These are phyloP conservation scores for Geotrichum bryndzae DNA, from an alignment of 1,139 yeast species.

Conservation along the genomic window DNA sequence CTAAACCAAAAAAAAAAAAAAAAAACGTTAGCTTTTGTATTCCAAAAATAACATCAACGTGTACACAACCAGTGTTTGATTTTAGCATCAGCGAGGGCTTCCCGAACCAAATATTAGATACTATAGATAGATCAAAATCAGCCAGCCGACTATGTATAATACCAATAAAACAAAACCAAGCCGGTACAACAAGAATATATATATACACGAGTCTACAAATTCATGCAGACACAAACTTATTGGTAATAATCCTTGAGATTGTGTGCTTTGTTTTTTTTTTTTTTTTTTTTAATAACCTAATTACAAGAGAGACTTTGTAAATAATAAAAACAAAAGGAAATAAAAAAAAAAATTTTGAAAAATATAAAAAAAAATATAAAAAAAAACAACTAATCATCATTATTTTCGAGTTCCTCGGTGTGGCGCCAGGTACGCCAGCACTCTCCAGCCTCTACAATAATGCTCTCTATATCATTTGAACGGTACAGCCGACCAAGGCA, in stretches of 20 bases:
- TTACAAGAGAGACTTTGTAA: too few relatives aligned
- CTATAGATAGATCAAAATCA: too few relatives aligned
- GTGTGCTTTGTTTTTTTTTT: too few relatives aligned
- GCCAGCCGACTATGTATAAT: too few relatives aligned
- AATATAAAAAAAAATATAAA: background rate
- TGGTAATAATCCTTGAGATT: too few relatives aligned
- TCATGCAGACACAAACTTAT: too few relatives aligned
- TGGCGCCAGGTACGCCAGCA: slow-evolving; percentile 84
- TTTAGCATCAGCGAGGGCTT: too few relatives aligned
- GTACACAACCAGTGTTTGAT: background rate
- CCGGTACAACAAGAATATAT: too few relatives aligned
- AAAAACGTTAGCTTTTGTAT: background rate
- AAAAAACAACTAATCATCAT: background rate
- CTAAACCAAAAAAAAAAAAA: background rate
- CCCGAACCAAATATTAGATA: too few relatives aligned
- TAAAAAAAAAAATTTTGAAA: background rate
- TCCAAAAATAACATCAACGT: background rate
- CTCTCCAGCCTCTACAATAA: slow-evolving; percentile 76
- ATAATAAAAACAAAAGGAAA: background rate
- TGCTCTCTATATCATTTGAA: slow-evolving; percentile 55
- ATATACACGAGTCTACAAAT: too few relatives aligned
- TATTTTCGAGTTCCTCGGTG: slow-evolving; percentile 28
- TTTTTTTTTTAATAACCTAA: too few relatives aligned
- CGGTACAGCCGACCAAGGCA: slow-evolving; percentile 53
- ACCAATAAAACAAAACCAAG: background rate